Conservation (phyloP, 2,329 filamentous ascomycete genomes). For the Karstenula rhodostoma region DNA sequence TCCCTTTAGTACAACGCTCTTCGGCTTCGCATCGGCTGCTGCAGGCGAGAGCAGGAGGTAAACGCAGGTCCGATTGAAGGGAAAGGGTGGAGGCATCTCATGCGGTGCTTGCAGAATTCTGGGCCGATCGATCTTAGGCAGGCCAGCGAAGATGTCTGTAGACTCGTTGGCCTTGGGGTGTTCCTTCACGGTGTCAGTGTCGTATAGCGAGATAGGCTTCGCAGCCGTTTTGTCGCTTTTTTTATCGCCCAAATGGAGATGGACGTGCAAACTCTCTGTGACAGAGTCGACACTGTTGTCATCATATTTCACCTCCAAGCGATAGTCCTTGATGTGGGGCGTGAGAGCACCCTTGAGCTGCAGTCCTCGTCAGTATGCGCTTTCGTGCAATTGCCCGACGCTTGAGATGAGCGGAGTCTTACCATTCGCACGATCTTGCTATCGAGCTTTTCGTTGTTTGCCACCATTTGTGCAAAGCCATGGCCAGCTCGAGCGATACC, state of each 20-base stretch:
- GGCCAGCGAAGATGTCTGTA: constrained; percentile 52
- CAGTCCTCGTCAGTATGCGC: not conserved
- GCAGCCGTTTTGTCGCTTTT: constrained; percentile 8
- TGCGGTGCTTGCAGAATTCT: constrained; percentile 69
- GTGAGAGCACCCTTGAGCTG: constrained; percentile 69
- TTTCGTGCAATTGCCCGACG: not conserved
- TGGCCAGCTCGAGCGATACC: constrained; percentile 64
- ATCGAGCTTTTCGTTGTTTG: constrained; percentile 69
- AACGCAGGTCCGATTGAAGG: constrained; percentile 69
- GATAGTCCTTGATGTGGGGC: constrained; percentile 70
- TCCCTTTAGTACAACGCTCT: constrained; percentile 64
- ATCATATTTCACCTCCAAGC: constrained; percentile 67
- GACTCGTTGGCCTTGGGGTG: constrained; percentile 35
- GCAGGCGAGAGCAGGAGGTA: constrained; percentile 69
- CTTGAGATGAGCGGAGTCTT: not conserved
- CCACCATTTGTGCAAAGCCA: constrained; percentile 67
- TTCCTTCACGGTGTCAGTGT: constrained; percentile 54
- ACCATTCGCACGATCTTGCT: constrained; percentile 73
- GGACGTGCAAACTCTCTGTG: constrained; percentile 54
- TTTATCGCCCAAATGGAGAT: constrained; percentile 27
- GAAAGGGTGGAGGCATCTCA: constrained; percentile 68
- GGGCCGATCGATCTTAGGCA: constrained; percentile 62
- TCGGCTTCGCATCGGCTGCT: constrained; percentile 55
- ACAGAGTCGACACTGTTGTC: constrained; percentile 66
- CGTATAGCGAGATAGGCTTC: constrained; percentile 66